These are phyloP conservation scores for Boletellus sp. DNA, from an alignment of 768 basidiomycete genomes.

Conservation along the genomic window DNA sequence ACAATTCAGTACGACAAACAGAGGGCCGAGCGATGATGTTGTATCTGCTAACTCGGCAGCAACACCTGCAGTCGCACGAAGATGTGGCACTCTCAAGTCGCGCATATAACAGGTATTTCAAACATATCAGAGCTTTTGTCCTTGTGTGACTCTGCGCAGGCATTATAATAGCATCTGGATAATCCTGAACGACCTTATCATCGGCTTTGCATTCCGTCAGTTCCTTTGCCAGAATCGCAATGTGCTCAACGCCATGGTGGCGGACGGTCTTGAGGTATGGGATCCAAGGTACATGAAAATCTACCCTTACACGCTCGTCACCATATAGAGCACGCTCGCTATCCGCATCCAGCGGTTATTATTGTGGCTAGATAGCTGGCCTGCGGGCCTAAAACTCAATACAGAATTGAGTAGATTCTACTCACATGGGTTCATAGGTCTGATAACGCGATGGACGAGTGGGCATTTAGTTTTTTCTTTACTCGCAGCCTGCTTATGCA, in stretches of 20 bases:
- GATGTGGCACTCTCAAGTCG: conserved; percentile 40
- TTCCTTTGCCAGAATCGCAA: conserved; percentile 67
- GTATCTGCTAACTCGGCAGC: conserved; percentile 39
- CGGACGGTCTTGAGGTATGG: conserved; percentile 40
- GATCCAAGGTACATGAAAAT: background rate
- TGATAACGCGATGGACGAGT: conserved; percentile 75
- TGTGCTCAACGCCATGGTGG: conserved; percentile 40
- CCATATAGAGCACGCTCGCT: conserved; percentile 21
- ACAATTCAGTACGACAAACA: conserved; percentile 51
- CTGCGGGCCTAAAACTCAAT: conserved; percentile 93
- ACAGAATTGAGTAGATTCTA: conserved; percentile 88
- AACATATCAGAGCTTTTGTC: background rate
- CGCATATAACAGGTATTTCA: conserved; percentile 63
- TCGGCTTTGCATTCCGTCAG: conserved; percentile 70
- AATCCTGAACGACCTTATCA: conserved; percentile 83
- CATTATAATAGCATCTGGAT: conserved; percentile 94
- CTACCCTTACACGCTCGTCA: background rate
- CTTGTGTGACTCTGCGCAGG: conserved; percentile 36
- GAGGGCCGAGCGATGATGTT: conserved; percentile 50
- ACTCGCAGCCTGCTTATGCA: conserved; percentile 7
- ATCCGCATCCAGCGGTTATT: conserved; percentile 49
- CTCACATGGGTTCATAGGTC: conserved; percentile 61
- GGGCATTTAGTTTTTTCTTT: conserved; percentile 25
- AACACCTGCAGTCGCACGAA: conserved; percentile 34
- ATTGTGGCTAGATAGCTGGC: conserved; percentile 91